These are phyloP conservation scores for Austroboletus niveus DNA, from an alignment of 1,284 basidiomycete species.

Conservation along the genomic window DNA sequence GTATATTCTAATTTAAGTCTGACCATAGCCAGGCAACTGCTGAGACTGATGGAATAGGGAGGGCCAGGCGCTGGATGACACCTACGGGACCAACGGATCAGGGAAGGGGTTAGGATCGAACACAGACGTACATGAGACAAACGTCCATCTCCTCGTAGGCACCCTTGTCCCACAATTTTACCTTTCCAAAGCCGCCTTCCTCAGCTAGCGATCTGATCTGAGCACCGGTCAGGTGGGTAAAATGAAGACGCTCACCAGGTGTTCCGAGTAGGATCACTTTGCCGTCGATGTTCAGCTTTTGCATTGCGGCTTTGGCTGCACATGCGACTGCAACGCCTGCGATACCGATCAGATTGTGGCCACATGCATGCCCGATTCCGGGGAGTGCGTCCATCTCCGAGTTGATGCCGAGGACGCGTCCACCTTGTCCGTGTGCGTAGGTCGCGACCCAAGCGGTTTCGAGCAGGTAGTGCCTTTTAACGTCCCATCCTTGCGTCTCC, in stretches of 20 bases:
- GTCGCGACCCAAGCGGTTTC: slow-evolving; percentile 74
- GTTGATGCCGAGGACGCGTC: slow-evolving; percentile 66
- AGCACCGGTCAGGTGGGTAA: neutral
- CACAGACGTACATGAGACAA: slow-evolving; percentile 57
- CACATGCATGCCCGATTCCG: slow-evolving; percentile 74
- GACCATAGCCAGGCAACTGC: slow-evolving; percentile 52
- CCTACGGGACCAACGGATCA: slow-evolving; percentile 33
- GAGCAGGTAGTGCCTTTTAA: slow-evolving; percentile 55
- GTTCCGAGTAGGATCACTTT: slow-evolving; percentile 75
- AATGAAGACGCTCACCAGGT: slow-evolving; percentile 45
- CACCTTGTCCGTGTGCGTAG: slow-evolving; percentile 54
- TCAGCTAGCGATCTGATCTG: slow-evolving; percentile 47
- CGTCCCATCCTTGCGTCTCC: slow-evolving; percentile 55
- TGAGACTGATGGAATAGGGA: slow-evolving; percentile 50
- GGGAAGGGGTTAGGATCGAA: neutral
- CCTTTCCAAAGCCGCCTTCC: slow-evolving; percentile 73
- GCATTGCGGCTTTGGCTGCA: slow-evolving; percentile 56
- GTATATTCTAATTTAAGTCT: slow-evolving; percentile 50
- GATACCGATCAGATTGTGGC: slow-evolving; percentile 80
- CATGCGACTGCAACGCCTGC: slow-evolving; percentile 68
- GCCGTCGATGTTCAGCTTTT: slow-evolving; percentile 58
- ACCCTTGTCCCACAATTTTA: slow-evolving; percentile 57
- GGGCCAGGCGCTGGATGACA: slow-evolving; percentile 65
- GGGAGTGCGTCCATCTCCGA: slow-evolving; percentile 72
- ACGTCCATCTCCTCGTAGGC: slow-evolving; percentile 69